Evolutionary conservation across 306 rosid species (phyloP).

Genomic region (Dryas alaskensis): DNA sequence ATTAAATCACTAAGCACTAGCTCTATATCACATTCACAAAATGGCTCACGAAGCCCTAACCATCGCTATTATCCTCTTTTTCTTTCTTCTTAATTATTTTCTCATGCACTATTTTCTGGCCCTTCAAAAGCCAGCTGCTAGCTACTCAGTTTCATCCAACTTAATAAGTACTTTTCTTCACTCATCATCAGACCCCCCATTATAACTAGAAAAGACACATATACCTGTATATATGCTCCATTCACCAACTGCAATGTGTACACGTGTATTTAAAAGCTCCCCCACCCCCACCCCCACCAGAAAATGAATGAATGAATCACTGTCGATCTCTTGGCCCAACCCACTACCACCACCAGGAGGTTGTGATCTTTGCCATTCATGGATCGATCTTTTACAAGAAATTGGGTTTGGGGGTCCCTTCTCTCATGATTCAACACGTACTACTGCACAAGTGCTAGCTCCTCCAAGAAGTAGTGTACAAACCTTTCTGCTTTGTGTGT

Average conservation of each 20-base stretch:
- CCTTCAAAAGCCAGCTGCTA: not conserved
- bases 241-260: conserved; percentile 13
- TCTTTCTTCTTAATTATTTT: not conserved
- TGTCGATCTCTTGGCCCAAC: conserved; percentile 6
- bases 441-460: conserved; percentile 31
- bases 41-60: conserved; percentile 29
- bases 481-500: conserved; percentile 30
- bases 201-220: conserved; percentile 33
- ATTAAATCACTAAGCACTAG: conserved; percentile 31
- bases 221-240: conserved; percentile 17
- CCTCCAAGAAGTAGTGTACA: conserved; percentile 26
- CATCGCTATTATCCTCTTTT: conserved; percentile 21
- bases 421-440: conserved; percentile 26
- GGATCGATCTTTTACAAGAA: not conserved
- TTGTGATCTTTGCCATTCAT: conserved; percentile 6
- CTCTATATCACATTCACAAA: not conserved
- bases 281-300: not conserved
- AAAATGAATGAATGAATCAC: not conserved
- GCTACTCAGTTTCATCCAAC: conserved; percentile 21
- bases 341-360: conserved; percentile 21
- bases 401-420: conserved; percentile 13
- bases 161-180: conserved; percentile 15
- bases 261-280: conserved; percentile 10
- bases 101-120: not conserved
- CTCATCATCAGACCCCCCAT: conserved; percentile 41